phyloP scores from a whole-genome alignment of 257 asterid species.

The Coffea canephora region DNA sequence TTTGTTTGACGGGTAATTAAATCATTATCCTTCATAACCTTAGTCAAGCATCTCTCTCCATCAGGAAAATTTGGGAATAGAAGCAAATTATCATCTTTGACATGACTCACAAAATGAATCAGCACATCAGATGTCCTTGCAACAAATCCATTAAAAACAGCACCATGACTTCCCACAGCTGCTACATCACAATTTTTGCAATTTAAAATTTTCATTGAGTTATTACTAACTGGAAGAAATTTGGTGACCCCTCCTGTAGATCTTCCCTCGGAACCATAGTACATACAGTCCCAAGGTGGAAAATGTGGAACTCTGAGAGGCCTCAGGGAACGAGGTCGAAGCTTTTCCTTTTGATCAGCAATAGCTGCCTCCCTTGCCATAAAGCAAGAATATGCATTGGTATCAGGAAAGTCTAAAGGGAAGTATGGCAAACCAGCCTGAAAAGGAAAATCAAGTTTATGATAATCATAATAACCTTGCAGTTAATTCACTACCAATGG shows the following conservation, averaged over 20 bases:
- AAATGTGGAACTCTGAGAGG: constrained; percentile 50
- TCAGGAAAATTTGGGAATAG: constrained; percentile 48
- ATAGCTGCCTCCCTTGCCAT: constrained; percentile 54
- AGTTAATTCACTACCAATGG: neutral
- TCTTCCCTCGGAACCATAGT: constrained; percentile 23
- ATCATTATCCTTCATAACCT: constrained; percentile 45
- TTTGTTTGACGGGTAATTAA: constrained; percentile 29
- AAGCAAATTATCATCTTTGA: constrained; percentile 36
- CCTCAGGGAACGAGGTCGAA: constrained; percentile 51
- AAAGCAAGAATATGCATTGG: constrained; percentile 52
- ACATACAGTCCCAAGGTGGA: constrained; percentile 70
- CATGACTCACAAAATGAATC: constrained; percentile 32
- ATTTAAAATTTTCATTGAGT: constrained; percentile 12
- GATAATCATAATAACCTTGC: neutral
- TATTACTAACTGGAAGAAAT: constrained; percentile 25
- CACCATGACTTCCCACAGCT: constrained; percentile 20
- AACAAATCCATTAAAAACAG: constrained; percentile 45
- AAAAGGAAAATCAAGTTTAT: constrained; percentile 17
- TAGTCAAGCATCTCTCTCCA: constrained; percentile 38
- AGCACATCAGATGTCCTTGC: constrained; percentile 67
- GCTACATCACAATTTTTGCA: constrained; percentile 19
- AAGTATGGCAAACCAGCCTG: constrained; percentile 79
- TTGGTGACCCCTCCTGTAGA: constrained; percentile 21
- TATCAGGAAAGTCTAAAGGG: constrained; percentile 80
- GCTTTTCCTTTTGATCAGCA: constrained; percentile 35